phyloP scores from a whole-genome alignment of 148 eudicot genomes.

The Fagopyrum tataricum region DNA sequence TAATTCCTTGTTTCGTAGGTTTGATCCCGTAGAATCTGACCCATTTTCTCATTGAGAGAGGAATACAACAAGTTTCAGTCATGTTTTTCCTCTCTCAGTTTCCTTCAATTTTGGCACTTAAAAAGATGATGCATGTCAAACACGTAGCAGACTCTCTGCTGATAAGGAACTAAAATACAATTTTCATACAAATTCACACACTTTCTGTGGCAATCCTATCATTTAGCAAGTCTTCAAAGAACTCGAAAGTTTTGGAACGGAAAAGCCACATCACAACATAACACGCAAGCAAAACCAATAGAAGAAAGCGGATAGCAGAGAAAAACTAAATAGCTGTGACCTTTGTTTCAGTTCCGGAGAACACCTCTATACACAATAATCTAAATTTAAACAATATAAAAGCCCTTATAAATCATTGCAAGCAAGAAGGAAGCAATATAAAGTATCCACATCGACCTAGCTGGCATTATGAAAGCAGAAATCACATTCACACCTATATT shows the following conservation, averaged over 20 bases:
- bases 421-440: neutral
- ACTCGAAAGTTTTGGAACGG: neutral
- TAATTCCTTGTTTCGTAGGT: too few relatives aligned
- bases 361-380: neutral
- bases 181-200: neutral
- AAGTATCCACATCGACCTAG: neutral
- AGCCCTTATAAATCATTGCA: neutral
- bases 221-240: neutral
- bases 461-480: neutral
- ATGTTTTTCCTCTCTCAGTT: neutral
- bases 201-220: neutral
- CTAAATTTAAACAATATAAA: neutral
- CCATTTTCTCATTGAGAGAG: too few relatives aligned
- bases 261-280: neutral
- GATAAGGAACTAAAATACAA: neutral
- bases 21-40: too few relatives aligned
- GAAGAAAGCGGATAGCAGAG: neutral
- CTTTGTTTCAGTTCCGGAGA: neutral
- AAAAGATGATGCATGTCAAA: neutral
- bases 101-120: neutral
- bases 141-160: neutral
- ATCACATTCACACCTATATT: neutral
- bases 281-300: neutral
- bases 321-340: neutral
- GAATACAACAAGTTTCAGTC: too few relatives aligned